These are phyloP conservation scores for Gleditsia sinensis DNA, from an alignment of 306 rosid species.

Conservation along the genomic window DNA sequence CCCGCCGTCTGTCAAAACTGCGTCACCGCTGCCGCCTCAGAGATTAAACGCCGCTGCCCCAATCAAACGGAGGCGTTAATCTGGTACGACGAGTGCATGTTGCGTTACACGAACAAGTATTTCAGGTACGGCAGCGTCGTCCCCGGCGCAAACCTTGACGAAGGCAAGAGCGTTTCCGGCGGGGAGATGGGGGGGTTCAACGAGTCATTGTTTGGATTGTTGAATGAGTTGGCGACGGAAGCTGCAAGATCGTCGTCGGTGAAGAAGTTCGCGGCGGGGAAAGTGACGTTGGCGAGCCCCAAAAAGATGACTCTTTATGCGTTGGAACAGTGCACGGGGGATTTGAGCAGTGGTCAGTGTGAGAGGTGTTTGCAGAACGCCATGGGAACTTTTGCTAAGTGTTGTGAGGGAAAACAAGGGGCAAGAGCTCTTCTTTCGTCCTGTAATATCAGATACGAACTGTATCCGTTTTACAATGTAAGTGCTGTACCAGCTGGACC, in stretches of 20 bases:
- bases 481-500: background rate
- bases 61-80: too few species aligned
- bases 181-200: background rate
- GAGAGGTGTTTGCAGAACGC: conserved; percentile 34
- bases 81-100: too few species aligned
- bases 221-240: background rate
- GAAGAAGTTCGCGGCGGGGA: conserved; percentile 24
- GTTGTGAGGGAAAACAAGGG: conserved; percentile 47
- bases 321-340: conserved; percentile 29
- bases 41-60: too few species aligned
- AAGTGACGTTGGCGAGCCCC: background rate
- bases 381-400: background rate
- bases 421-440: conserved; percentile 33
- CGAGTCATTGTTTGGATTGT: background rate
- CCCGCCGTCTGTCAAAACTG: too few species aligned
- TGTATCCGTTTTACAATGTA: conserved; percentile 38
- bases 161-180: background rate
- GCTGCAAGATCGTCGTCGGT: conserved; percentile 9
- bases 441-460: conserved; percentile 46
- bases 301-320: conserved; percentile 16
- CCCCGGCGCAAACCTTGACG: background rate
- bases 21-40: too few species aligned
- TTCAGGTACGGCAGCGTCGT: background rate
- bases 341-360: background rate
- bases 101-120: too few species aligned